Evolutionary conservation across 2,329 filamentous ascomycete species (phyloP).

Genomic region (Penicillium sp.): DNA sequence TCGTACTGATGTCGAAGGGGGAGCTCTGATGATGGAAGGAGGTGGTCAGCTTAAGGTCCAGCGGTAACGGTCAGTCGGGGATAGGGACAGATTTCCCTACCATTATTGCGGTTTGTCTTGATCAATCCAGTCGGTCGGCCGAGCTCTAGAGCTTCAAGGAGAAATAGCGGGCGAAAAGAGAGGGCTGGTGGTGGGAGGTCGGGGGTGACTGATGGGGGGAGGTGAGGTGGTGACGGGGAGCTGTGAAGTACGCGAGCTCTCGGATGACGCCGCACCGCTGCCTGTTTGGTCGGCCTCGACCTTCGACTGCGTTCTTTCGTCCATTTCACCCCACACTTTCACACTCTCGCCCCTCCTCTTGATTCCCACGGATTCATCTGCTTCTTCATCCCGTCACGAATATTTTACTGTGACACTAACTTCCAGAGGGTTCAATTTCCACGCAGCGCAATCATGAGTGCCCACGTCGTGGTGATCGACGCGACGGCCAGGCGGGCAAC

Average conservation of each 20-base stretch:
- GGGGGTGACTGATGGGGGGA: constrained; percentile 20
- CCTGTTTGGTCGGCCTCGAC: constrained; percentile 28
- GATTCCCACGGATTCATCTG: neutral
- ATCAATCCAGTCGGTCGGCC: constrained; percentile 17
- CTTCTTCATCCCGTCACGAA: neutral
- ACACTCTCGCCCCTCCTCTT: constrained; percentile 16
- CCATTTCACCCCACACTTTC: constrained; percentile 10
- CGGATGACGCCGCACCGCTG: constrained; percentile 41
- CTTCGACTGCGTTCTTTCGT: constrained; percentile 34
- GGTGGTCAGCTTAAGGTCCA: constrained; percentile 38
- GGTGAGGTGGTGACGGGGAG: constrained; percentile 34
- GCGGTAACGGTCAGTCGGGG: constrained; percentile 15
- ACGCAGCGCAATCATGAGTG: constrained; percentile 65
- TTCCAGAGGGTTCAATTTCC: constrained; percentile 3
- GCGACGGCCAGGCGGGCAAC: constrained; percentile 75
- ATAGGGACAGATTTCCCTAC: constrained; percentile 23
- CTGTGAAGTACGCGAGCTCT: constrained; percentile 34
- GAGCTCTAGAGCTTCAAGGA: constrained; percentile 18
- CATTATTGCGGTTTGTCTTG: constrained; percentile 27
- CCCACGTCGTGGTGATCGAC: constrained; percentile 86
- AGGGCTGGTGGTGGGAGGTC: constrained; percentile 16
- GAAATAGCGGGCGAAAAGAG: constrained; percentile 10
- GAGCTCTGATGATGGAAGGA: constrained; percentile 66
- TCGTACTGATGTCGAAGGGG: constrained; percentile 92
- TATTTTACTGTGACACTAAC: neutral